Percentiles rank a stretch among this genome's conserved stretches.
Conservation (phyloP, 148 eudicot genomes). For the Rhododendron henanense region DNA sequence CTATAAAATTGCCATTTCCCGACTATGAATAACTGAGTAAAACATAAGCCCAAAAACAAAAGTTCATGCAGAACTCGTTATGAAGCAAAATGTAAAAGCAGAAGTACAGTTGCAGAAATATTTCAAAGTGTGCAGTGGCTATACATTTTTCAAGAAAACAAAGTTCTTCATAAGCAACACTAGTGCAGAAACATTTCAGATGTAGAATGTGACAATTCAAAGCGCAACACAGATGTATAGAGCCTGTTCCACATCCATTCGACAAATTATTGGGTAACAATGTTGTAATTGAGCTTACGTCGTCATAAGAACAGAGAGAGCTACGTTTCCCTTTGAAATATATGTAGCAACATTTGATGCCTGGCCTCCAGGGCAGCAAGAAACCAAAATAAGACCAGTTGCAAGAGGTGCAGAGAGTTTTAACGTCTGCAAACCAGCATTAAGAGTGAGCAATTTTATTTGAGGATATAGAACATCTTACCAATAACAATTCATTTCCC, state of each 20-base stretch:
- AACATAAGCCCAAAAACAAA: not conserved
- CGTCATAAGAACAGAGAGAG: slow-evolving; percentile 99
- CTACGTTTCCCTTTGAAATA: slow-evolving; percentile 97
- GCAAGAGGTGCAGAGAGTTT: slow-evolving; percentile 98
- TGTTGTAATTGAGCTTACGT: slow-evolving; percentile 57
- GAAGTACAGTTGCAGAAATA: not conserved
- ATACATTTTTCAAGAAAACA: not conserved
- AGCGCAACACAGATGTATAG: not conserved
- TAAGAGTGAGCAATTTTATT: slow-evolving; percentile 13
- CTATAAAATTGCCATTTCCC: not conserved
- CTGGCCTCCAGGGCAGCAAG: slow-evolving; percentile 99
- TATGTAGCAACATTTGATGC: slow-evolving; percentile 99
- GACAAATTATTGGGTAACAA: not conserved
- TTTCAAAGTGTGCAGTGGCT: not conserved
- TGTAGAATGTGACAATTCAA: not conserved
- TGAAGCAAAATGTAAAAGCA: not conserved
- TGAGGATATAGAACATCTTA: not conserved
- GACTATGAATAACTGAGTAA: not conserved
- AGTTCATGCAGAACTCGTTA: not conserved
- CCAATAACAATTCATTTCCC: slow-evolving; percentile 5
- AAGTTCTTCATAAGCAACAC: not conserved
- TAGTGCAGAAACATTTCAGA: not conserved
- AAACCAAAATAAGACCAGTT: slow-evolving; percentile 95
- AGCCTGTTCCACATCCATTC: slow-evolving; percentile 1
- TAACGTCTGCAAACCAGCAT: slow-evolving; percentile 49